Evolutionary conservation across 352 stramenopile genomes (phyloP).

Genomic region (Stramenopiles sp.): DNA sequence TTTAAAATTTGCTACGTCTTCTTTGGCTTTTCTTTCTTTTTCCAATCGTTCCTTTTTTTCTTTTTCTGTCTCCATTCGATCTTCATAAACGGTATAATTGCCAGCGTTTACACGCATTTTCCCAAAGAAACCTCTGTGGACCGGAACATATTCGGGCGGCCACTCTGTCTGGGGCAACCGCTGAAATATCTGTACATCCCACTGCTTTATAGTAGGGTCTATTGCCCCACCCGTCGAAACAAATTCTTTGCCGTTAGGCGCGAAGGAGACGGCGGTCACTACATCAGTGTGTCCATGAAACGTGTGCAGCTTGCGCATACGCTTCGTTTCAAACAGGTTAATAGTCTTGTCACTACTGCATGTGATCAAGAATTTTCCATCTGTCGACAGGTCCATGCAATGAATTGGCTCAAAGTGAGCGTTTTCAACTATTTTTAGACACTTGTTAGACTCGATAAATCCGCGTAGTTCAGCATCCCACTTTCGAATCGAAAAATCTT

Average conservation of each 20-base stretch:
- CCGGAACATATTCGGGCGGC: not conserved
- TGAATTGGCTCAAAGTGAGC: not conserved
- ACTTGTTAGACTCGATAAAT: not conserved
- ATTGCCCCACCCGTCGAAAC: not conserved
- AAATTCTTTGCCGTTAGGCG: not conserved
- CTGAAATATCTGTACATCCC: not conserved
- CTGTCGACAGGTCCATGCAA: not conserved
- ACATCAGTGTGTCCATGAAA: not conserved
- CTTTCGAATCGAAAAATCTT: conserved; percentile 6
- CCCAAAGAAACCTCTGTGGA: not conserved
- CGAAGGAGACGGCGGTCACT: not conserved
- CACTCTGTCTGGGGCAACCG: not conserved
- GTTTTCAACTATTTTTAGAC: not conserved
- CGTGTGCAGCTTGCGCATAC: not conserved
- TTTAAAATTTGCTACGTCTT: not conserved
- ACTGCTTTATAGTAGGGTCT: not conserved
- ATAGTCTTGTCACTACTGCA: not conserved
- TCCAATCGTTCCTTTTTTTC: not conserved
- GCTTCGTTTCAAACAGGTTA: not conserved
- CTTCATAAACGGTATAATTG: not conserved
- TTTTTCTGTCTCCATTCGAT: not conserved
- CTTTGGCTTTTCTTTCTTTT: not conserved
- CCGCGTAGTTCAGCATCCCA: not conserved
- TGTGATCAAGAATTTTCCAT: not conserved
- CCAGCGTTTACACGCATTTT: not conserved